phyloP scores from a whole-genome alignment of 1,139 yeast species.

The Geotrichum fermentans region DNA sequence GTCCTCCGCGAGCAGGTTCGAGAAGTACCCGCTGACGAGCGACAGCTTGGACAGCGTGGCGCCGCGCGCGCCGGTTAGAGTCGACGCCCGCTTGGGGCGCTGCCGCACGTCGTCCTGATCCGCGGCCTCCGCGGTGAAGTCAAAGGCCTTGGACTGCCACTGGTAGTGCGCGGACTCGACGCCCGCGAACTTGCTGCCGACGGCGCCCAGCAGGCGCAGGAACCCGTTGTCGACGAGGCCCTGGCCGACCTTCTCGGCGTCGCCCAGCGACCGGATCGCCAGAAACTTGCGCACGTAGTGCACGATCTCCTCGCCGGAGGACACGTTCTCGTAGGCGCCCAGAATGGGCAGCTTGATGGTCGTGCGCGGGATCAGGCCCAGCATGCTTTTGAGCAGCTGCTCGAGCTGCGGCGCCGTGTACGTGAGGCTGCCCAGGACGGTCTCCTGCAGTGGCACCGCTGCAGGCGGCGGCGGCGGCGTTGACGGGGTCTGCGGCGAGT shows the following conservation, averaged over 20 bases:
- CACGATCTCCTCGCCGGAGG: constrained; percentile 58
- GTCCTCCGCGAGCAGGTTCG: constrained; percentile 7
- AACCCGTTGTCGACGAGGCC: constrained; percentile 63
- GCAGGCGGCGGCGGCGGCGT: neutral
- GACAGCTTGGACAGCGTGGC: constrained; percentile 3
- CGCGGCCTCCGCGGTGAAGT: neutral
- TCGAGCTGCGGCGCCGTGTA: constrained; percentile 35
- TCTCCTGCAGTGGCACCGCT: neutral
- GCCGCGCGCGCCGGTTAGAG: neutral
- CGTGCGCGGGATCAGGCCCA: constrained; percentile 43
- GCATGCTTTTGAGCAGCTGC: constrained; percentile 34
- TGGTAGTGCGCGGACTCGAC: constrained; percentile 74
- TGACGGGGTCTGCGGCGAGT: neutral
- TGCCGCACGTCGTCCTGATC: neutral
- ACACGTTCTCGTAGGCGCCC: constrained; percentile 62
- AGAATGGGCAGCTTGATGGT: constrained; percentile 56
- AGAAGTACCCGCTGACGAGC: constrained; percentile 15
- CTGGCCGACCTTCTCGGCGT: constrained; percentile 75
- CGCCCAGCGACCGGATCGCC: constrained; percentile 30
- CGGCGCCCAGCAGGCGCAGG: constrained; percentile 55
- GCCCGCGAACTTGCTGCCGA: constrained; percentile 65
- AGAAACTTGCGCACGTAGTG: constrained; percentile 50
- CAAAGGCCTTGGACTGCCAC: constrained; percentile 62
- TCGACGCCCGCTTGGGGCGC: neutral
- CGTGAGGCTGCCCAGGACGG: constrained; percentile 31